Evolutionary conservation across 148 eudicot genomes (phyloP), one percentile per base, ranked within the genome.

Genomic region (Nyssa sinensis): DNA sequence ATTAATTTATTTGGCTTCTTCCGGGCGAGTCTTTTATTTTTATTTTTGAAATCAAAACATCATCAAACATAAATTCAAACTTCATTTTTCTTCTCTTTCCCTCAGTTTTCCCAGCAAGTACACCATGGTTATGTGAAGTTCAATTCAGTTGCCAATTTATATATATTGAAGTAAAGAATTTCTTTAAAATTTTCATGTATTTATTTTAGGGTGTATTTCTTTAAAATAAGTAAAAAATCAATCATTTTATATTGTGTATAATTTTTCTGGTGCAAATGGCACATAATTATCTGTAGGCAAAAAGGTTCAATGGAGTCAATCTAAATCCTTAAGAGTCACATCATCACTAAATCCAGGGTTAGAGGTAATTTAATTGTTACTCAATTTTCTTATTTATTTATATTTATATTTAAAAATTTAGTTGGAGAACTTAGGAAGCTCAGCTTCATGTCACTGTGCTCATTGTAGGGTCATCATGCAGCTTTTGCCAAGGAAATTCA

Each of bases 401-500:
- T 30, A 24, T 28, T 57, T 17, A 3, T 23, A 41, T 28, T 10
- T 25, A 23, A 32, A 23, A 5, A 9, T 11, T 67, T 78, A 30
- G 76, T 72, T 78, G 67, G 79, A 71, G 64, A 62, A 66, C 39
- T 69, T 85, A 79, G 73, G 71, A 74, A 71, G 78, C 74, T 85
- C 70, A 77, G 78, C 70, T 77, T 24, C 30, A 74, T 75, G 59
- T 64, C 58, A 66, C 23, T 70, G 78, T 83, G 82, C 73, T 67
- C 70, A 67, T 70, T 79, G 73, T 68, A 96, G 99, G 94, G 86
- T 70, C 70, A 76, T 74, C 81, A 84, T 85, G 89, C 90, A 67
- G 85, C 98, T 75, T 86, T 89, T 72, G 78, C 84, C 84, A 95
- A 92, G 84, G 98, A 95, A 84, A 86, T 93, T 81, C 96, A 93